Percentiles rank a stretch among this genome's conserved stretches.
These are phyloP conservation scores for Populus alba DNA, from an alignment of 345 rosid genomes.

Conservation along the genomic window DNA sequence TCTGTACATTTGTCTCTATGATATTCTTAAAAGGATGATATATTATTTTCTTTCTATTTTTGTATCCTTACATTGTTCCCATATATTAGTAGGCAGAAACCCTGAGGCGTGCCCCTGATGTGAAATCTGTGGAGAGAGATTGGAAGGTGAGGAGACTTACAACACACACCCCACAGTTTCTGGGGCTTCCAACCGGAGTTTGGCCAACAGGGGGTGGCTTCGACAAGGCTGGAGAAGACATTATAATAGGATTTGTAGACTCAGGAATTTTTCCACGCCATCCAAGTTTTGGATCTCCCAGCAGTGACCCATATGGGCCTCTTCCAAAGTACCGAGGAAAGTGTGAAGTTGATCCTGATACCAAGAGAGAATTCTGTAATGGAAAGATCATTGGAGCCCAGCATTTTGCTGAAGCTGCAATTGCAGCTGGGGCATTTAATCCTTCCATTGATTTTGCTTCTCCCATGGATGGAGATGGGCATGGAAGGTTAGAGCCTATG, in stretches of 20 bases:
- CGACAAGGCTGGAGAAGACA: conserved; percentile 90
- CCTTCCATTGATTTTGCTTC: conserved; percentile 86
- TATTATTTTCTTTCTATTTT: conserved; percentile 13
- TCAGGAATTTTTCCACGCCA: conserved; percentile 92
- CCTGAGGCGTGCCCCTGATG: conserved; percentile 69
- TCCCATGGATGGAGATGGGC: conserved; percentile 99
- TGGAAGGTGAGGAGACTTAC: conserved; percentile 97
- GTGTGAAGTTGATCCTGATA: conserved; percentile 79
- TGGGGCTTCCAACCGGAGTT: conserved; percentile 96
- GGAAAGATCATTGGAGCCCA: conserved; percentile 99
- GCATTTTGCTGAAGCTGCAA: conserved; percentile 95
- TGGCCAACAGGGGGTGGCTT: conserved; percentile 99
- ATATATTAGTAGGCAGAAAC: conserved; percentile 84
- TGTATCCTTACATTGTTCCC: conserved; percentile 43
- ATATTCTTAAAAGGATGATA: neutral
- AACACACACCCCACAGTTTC: conserved; percentile 92
- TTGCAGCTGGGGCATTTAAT: conserved; percentile 86
- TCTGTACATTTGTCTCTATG: neutral
- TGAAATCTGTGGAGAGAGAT: conserved; percentile 84
- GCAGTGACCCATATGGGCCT: conserved; percentile 73
- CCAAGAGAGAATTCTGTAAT: conserved; percentile 68
- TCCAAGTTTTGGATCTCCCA: conserved; percentile 78
- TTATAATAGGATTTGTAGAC: conserved; percentile 92
- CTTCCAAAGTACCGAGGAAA: conserved; percentile 86
- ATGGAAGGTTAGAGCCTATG: conserved; percentile 69